Base-by-base conservation (phyloP, 768 basidiomycete genomes). In the Chalciporus pseudorubinellus region DNA sequence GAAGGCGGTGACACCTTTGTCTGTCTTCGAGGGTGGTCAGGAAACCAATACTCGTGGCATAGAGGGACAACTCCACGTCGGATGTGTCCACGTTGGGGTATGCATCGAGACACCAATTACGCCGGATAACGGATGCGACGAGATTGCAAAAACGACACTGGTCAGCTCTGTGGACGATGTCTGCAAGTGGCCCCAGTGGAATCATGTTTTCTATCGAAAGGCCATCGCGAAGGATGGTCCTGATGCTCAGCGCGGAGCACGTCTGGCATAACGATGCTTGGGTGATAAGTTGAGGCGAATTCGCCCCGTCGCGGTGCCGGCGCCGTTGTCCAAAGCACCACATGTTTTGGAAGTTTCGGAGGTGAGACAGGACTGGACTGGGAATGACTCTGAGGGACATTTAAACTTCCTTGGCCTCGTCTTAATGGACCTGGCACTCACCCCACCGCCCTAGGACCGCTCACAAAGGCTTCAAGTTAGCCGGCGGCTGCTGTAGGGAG, bases 121-220 rank as follows among this genome's bases (percentile, higher is more conserved):
- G 51, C 18, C 39, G 53, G 21, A 63, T 24, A 29, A 45, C 49
- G 4, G 33, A 38, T 1, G 49, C 22, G 18, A 58, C 16, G 19
- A 63, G 53, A 14, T 49, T 48, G 28, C 61, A 63, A 21, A 63
- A 60, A 13, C 44, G 39, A 34, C 61, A 63, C 7, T 33, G 26
- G 19, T 36, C 46, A 0, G 24, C 19, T 39, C 58, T 63, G 8
- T 33, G 2, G 4, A 26, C 21, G 1, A 63, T 55, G 14, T 57
- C 51, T 5, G 16, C 10, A 29, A 63, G 24, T 6, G 20, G 21
- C 19, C 58, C 61, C 0, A 63, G 44, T 10, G 46, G 22, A 2
- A 46, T 4, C 46, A 4, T 39, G 6, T 39, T 34, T 14, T 29
- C 33, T 1, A 46, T n/a, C 3, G 50, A 31, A 36, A 63, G 46